Evolutionary conservation across 75 land plant species (phyloP), one percentile per base, ranked within the genome.

Genomic region (Selaginella moellendorffii): DNA sequence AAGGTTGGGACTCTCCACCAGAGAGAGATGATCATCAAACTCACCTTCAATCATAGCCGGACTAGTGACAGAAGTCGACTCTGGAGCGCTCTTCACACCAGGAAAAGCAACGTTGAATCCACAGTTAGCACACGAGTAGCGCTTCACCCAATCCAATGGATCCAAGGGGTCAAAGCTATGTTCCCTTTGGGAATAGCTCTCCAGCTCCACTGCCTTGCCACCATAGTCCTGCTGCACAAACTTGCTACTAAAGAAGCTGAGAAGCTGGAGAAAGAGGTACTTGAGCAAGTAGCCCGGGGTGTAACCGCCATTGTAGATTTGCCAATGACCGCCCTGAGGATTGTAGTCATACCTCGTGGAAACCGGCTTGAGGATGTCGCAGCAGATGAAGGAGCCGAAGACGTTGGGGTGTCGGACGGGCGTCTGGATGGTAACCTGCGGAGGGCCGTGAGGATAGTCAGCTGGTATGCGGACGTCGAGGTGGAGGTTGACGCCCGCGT

Each of bases 271-370:
- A 62, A 69, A 69, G 66, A 69, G 27, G 53, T 69, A 69, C 26
- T 69, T 62, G 28, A 69, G 71, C 2, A 30, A 67, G 24, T 69
- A 69, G 1, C 67, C 71, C 0, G 71, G 71, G 26, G 71, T 69
- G 21, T 69, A 69, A 28, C 66, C 71, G 0, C 66, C 71, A 24
- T 36, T 69, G 71, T 42, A 69, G 30, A 21, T 12, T 14, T 0
- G 2, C 30, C 14, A 27, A 22, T 58, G 1, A 22, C 24, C 21
- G 63, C 0, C 65, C 10, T 46, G 14, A 46, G 18, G 51, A 46
- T 46, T 46, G 51, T 10, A 46, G 18, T 46, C 51, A 24, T 19
- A 56, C 59, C 25, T 8, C 8, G 24, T 56, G 17, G 8, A 8
- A 56, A 8, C 5, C 12, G 51, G 26, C 1, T 25, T 24, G 0